phyloP scores from a whole-genome alignment of 1,284 basidiomycete species.

The Melampsora larici-populina region DNA sequence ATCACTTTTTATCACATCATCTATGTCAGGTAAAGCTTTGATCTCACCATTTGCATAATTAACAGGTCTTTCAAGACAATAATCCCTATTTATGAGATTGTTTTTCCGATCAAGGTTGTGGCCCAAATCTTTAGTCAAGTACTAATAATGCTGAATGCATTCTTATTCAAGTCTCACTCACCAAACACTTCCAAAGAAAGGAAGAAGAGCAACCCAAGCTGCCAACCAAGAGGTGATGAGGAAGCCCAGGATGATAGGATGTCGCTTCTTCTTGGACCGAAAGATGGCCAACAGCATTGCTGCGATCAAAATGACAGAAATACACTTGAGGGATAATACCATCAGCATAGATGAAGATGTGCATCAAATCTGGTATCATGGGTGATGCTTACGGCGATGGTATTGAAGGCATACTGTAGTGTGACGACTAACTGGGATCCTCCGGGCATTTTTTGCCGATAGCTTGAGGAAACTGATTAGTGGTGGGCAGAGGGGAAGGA shows the following conservation, averaged over 20 bases:
- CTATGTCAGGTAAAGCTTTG: neutral
- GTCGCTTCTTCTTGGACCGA: conserved; percentile 12
- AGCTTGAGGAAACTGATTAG: no score
- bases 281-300: conserved; percentile 26
- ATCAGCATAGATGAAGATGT: no score
- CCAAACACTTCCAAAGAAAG: conserved; percentile 30
- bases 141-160: neutral
- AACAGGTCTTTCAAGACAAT: conserved; percentile 2
- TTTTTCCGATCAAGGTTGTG: no score
- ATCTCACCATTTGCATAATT: conserved; percentile 24
- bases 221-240: conserved; percentile 38
- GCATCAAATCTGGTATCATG: no score
- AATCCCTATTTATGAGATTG: neutral
- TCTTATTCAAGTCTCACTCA: neutral
- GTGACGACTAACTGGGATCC: no score
- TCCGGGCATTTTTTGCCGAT: no score
- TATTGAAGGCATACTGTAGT: no score
- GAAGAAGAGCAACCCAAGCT: conserved; percentile 33
- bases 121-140: neutral
- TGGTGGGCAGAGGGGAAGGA: no score
- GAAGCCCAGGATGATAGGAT: conserved; percentile 34
- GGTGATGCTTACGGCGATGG: no score
- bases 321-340: no score
- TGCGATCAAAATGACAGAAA: conserved; percentile 38
- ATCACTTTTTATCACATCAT: neutral